phyloP scores from a whole-genome alignment of 371 early-diverging fungal genomes.

The Mucor lusitanicus region DNA sequence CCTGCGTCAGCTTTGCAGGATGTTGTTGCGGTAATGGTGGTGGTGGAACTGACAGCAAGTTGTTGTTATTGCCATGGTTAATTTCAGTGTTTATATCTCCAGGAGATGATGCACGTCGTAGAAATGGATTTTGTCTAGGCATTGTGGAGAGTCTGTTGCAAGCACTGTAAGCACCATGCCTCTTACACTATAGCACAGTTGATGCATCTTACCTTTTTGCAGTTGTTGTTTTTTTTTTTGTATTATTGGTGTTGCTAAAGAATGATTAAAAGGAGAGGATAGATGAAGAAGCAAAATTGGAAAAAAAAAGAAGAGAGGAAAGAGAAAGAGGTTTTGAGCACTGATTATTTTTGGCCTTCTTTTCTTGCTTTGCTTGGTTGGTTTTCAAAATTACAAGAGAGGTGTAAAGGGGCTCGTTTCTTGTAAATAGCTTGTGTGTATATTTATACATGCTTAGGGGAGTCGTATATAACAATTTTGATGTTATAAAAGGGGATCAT shows the following conservation, averaged over 20 bases:
- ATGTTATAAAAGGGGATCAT: not conserved
- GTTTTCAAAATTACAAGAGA: not conserved
- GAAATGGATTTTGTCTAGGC: conserved; percentile 34
- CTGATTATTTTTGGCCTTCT: not conserved
- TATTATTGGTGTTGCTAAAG: not conserved
- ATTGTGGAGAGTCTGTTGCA: not conserved
- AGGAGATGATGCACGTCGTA: conserved; percentile 32
- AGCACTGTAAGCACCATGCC: not conserved
- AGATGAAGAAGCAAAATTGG: not conserved
- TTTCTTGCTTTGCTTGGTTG: not conserved
- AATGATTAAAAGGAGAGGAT: not conserved
- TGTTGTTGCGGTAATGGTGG: not conserved
- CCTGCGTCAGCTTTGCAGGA: conserved; percentile 26
- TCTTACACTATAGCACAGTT: too few species aligned
- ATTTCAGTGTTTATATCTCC: conserved; percentile 17
- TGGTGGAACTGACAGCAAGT: conserved; percentile 15
- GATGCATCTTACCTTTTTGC: not conserved
- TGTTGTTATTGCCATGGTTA: not conserved
- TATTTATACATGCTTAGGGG: not conserved
- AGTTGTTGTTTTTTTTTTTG: not conserved
- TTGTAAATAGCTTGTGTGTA: not conserved
- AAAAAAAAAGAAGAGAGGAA: not conserved
- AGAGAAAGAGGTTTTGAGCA: not conserved
- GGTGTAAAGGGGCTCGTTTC: not conserved
- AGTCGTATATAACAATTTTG: conserved; percentile 1